These are phyloP conservation scores for Neoboletus brunneissimus DNA, from an alignment of 768 basidiomycete genomes.

Conservation along the genomic window DNA sequence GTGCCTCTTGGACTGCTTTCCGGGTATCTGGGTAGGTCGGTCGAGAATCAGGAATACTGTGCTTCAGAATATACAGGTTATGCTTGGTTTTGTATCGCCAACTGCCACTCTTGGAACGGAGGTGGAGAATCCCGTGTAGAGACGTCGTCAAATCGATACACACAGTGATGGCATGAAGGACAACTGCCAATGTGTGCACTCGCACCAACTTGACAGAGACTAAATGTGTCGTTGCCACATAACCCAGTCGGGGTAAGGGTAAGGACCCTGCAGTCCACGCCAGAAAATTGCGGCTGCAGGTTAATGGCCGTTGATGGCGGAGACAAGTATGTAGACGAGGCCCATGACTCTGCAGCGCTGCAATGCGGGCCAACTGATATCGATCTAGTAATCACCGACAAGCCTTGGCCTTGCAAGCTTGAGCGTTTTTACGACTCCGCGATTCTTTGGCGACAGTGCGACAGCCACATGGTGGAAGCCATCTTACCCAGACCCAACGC, in stretches of 20 bases:
- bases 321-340: not conserved
- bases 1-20: not conserved
- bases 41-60: no score
- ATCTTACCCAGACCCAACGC: not conserved
- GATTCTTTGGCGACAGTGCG: not conserved
- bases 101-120: not conserved
- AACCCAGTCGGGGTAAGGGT: not conserved
- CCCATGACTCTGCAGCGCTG: not conserved
- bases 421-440: not conserved
- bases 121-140: not conserved
- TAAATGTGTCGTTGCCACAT: not conserved
- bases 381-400: slow-evolving; percentile 1
- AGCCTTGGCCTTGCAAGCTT: no score
- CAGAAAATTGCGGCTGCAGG: not conserved
- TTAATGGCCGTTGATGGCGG: slow-evolving; percentile 13
- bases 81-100: not conserved
- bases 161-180: not conserved
- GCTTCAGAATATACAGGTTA: not conserved
- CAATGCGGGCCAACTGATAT: not conserved
- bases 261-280: not conserved
- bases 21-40: not conserved
- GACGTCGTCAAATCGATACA: not conserved
- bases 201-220: not conserved
- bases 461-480: not conserved
- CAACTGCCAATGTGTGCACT: not conserved